Base-by-base conservation (phyloP, 2,329 filamentous ascomycete genomes). In the Diaporthe longicolla region DNA sequence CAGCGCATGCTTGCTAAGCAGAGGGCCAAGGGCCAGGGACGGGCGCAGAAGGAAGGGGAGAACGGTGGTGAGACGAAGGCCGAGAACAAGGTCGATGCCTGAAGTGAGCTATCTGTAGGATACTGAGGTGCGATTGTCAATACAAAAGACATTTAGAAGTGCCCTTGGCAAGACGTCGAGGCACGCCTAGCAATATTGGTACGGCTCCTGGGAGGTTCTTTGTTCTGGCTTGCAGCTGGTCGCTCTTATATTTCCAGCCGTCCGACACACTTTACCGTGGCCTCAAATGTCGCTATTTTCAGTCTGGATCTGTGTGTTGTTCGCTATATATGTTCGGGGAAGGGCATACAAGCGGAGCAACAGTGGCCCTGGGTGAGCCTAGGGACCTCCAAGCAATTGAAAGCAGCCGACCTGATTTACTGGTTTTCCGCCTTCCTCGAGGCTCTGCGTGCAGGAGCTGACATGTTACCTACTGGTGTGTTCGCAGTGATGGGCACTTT, bases 1-100 rank as follows among this genome's bases (percentile, higher is more conserved):
- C 74, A 74, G 48, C 61, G 71, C 73, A 77, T 70, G 69, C 55
- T 75, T 66, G 45, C 76, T 24, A 75, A 76, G 63, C 75, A 78
- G 75, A 70, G 76, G 57, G 72, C 73, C 6, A 76, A 76, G 68
- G 70, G 72, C 48, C 66, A 75, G 13, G 74, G 74, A 2, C 70
- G 70, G 17, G 54, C 73, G 57, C 63, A 73, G 71, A 71, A 66
- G 66, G 66, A 40, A 26, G 76, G 58, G 29, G 73, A 61, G 37
- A 69, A 17, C 1, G 61, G 43, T 19, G 61, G 43, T 17, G 69
- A 19, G 45, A 43, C 63, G 69, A 35, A 17, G 45, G 57, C 5
- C 1, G 57, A 63, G 57, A 45, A 55, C 24, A 63, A 71, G 43
- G 70, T 45, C 4, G 70, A 63, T 45, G 70, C 35, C 1, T 71